phyloP scores from a whole-genome alignment of 176 grass and related monocot species.

The Triticum dicoccoides region DNA sequence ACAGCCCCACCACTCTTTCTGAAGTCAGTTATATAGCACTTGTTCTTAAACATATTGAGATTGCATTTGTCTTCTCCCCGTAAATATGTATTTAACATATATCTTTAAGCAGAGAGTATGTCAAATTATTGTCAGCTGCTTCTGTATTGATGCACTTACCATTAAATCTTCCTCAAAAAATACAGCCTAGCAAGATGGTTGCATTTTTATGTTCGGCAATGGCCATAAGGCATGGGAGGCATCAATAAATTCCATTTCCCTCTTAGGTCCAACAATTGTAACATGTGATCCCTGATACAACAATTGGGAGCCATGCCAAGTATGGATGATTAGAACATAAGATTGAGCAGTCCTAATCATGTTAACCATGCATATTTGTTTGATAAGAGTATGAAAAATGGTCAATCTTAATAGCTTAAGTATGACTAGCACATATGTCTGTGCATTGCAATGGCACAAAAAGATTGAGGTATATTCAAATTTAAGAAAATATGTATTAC shows the following conservation, averaged over 20 bases:
- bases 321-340: neutral
- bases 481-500: too few species aligned
- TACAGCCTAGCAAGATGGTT: neutral
- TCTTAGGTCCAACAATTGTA: neutral
- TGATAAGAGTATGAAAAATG: slow-evolving; percentile 1
- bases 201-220: neutral
- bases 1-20: neutral
- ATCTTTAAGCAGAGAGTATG: neutral
- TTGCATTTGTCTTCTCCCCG: slow-evolving; percentile 13
- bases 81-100: neutral
- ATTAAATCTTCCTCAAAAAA: neutral
- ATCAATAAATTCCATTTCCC: slow-evolving; percentile 6
- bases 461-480: too few species aligned
- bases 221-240: neutral
- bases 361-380: slow-evolving; percentile 8
- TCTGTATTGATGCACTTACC: neutral
- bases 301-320: neutral
- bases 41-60: neutral
- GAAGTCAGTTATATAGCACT: neutral
- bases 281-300: neutral
- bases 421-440: neutral
- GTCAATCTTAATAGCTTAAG: neutral
- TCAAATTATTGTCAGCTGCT: neutral
- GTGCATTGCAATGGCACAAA: too few species aligned
- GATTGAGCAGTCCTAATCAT: neutral